These are phyloP conservation scores for Erigeron canadensis DNA, from an alignment of 129 eudicot genomes.

Conservation along the genomic window DNA sequence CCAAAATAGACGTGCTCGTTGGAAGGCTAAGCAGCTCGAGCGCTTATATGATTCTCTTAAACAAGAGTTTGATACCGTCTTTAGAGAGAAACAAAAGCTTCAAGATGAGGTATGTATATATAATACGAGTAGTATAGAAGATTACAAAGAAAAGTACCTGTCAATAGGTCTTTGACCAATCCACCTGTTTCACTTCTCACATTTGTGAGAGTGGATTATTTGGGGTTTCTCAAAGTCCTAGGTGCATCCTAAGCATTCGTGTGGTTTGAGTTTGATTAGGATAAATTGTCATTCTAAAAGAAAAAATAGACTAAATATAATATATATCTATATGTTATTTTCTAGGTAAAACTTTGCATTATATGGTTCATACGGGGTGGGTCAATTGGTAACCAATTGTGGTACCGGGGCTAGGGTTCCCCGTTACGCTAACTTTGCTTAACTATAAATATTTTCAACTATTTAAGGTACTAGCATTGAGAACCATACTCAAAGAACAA, in stretches of 20 bases:
- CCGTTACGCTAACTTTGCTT: too few species aligned
- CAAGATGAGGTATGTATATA: constrained; percentile 63
- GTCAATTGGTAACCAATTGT: too few species aligned
- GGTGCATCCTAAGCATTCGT: too few species aligned
- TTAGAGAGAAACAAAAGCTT: constrained; percentile 67
- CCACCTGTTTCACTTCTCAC: too few species aligned
- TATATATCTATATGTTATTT: too few species aligned
- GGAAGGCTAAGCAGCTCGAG: constrained; percentile 94
- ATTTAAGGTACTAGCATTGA: constrained; percentile 62
- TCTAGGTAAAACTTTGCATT: too few species aligned
- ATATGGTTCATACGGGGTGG: too few species aligned
- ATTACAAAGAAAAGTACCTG: too few species aligned
- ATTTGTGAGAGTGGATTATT: not conserved
- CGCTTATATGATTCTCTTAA: constrained; percentile 64
- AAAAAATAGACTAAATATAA: too few species aligned
- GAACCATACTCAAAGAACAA: constrained; percentile 57
- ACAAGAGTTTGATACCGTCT: constrained; percentile 63
- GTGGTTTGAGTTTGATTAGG: too few species aligned
- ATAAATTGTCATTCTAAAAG: not conserved
- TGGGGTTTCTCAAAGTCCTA: not conserved
- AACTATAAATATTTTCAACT: not conserved
- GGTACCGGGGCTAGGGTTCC: too few species aligned
- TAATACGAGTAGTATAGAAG: not conserved
- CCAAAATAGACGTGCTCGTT: constrained; percentile 82
- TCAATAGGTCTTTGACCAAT: too few species aligned